phyloP scores from a whole-genome alignment of 805 yeast genomes.

The Teunomyces kruisii region DNA sequence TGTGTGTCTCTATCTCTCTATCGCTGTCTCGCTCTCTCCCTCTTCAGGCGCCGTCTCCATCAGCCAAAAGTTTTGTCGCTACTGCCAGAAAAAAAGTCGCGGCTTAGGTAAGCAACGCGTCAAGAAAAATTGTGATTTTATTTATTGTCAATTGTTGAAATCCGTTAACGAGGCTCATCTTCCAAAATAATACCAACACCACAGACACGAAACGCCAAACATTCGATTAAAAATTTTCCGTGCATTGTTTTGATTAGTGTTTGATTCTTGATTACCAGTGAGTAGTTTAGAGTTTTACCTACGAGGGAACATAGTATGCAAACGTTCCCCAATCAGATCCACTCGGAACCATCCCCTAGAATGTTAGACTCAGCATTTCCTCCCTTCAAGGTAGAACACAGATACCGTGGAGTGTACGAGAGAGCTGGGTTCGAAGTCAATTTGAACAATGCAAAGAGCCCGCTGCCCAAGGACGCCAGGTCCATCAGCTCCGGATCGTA shows the following conservation, averaged over 20 bases:
- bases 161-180: constrained; percentile 2
- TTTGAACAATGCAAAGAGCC: constrained; percentile 1
- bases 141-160: neutral
- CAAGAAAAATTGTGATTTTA: neutral
- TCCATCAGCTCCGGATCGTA: constrained; percentile 8
- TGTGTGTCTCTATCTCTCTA: neutral
- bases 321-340: constrained; percentile 21
- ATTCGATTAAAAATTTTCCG: neutral
- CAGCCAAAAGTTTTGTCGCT: neutral
- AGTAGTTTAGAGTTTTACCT: neutral
- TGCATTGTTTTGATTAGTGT: constrained; percentile 1
- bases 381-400: constrained; percentile 59
- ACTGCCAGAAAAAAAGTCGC: neutral
- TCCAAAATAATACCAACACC: neutral
- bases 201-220: constrained; percentile 1
- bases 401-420: constrained; percentile 71
- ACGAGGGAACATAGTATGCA: constrained; percentile 8
- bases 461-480: constrained; percentile 8
- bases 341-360: constrained; percentile 19
- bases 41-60: neutral
- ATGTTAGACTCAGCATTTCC: constrained; percentile 61
- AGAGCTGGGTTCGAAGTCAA: constrained; percentile 74
- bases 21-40: too few relatives aligned
- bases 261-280: neutral
- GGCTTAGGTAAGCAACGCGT: constrained; percentile 3